Base-by-base conservation (phyloP, 768 basidiomycete genomes). In the Thelephora ganbajun region DNA sequence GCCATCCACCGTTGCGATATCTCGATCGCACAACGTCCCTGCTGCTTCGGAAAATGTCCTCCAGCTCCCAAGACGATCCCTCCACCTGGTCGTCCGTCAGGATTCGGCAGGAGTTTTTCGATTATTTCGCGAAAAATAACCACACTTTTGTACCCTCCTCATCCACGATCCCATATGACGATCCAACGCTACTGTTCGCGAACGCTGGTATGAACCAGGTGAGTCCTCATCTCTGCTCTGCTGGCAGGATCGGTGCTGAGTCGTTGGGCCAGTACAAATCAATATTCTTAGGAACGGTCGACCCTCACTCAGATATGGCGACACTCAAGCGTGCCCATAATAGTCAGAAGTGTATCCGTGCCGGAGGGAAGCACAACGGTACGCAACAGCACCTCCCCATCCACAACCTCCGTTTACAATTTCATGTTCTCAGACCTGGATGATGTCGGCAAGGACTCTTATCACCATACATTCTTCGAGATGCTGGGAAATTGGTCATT, bases 401-500 rank as follows among this genome's bases (percentile, higher is more conserved):
- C 45, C 44, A 47, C 33, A 35, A 45, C 23, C 14, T 7, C 16
- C 13, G 26, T 44, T 33, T 33, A 23, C 44, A 43, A 61, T 23
- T 26, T 23, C 37, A 37, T 19, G 12, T 35, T 11, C 7, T 23
- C 52, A 98, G 96, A 99, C 66, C 74, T 99, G 49, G 96, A 99
- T 61, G 96, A 99, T 65, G 96, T 99, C 49, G 96, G 96, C 35
- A 94, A 92, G 65, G 96, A 97, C 61, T 93, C 91, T 2, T 97
- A 97, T 63, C 94, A 97, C 59, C 87, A 94, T 60, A 96, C 90
- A 1, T 93, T 94, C 68, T 99, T 99, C 59, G 96, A 99, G 67
- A 99, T 99, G 96, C 67, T 99, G 53, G 96, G 96, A 35, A 99
- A 99, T 64, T 99, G 96, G 96, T 97, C 93, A 3, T 99, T 98